A percentile compares a stretch with the other conserved stretches of the same genome.
phyloP scores from a whole-genome alignment of 306 rosid genomes.

The Dryas drummondii region DNA sequence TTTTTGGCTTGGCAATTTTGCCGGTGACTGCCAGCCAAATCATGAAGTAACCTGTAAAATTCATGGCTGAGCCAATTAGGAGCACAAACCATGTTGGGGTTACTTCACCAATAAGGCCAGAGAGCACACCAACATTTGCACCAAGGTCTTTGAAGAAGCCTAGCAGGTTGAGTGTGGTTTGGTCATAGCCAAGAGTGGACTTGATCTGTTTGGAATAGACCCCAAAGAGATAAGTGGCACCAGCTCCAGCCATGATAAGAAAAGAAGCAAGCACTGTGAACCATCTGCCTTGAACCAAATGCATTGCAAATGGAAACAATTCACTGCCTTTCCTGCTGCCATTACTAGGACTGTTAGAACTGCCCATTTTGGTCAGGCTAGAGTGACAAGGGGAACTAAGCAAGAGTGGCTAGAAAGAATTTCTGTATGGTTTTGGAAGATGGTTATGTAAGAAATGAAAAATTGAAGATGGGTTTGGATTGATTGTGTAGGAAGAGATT shows the following conservation, averaged over 20 bases:
- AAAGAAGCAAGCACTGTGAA: slow-evolving; percentile 51
- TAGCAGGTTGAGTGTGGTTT: slow-evolving; percentile 35
- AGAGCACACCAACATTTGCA: slow-evolving; percentile 41
- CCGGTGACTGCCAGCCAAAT: slow-evolving; percentile 47
- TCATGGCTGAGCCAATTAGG: slow-evolving; percentile 42
- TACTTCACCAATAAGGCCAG: slow-evolving; percentile 47
- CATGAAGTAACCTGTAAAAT: slow-evolving; percentile 50
- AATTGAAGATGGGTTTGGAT: background rate
- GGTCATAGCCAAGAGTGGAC: slow-evolving; percentile 46
- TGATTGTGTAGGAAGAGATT: background rate
- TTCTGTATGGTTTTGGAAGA: background rate
- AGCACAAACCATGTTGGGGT: slow-evolving; percentile 54
- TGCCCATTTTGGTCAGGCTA: background rate
- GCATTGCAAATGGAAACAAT: slow-evolving; percentile 5
- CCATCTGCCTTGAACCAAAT: slow-evolving; percentile 43
- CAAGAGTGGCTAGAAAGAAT: background rate
- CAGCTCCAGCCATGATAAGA: slow-evolving; percentile 54
- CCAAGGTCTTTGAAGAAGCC: slow-evolving; percentile 52
- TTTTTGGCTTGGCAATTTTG: slow-evolving; percentile 32
- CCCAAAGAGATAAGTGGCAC: slow-evolving; percentile 48
- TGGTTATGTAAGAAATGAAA: background rate
- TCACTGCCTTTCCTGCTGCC: background rate
- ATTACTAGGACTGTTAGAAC: background rate
- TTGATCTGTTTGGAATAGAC: slow-evolving; percentile 45
- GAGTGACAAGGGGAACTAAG: background rate